Base-by-base conservation (phyloP, 2,329 filamentous ascomycete genomes). In the Boeremia exigua region DNA sequence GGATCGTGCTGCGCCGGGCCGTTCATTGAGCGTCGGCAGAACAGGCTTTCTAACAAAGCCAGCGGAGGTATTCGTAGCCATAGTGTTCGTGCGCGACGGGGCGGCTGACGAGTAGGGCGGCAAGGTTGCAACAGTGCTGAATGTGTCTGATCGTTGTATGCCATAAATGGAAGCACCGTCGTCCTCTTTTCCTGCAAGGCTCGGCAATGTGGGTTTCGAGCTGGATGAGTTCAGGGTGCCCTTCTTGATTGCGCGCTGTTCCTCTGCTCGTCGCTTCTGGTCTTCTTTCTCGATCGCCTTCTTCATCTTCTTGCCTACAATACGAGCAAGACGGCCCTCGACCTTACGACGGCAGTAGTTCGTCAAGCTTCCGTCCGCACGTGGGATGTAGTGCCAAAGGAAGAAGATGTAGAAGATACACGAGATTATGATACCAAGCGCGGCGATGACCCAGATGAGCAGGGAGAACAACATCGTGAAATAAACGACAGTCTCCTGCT, bases 271-370 rank as follows among this genome's bases (percentile, higher is more conserved):
- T 73, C 77, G 73, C 72, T 80, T 75, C 49, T 76, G 77, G 50
- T 86, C 87, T 48, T 95, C 89, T 66, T 92, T 92, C 47, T 88
- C 89, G 25, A 98, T 78, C 0, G 92, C 94, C 74, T 92, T 93
- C 77, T 95, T 92, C 67, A 96, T 90, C 78, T 95, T 97, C 67
- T 82, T 84, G 50, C 87, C 87, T 4, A 98, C 93, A 62, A 98
- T 95, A 64, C 87, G 87, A 70, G 89, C 89, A 63, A 99, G 82
- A 63, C 92, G 84, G 67, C 86, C 88, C 77, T 96, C 96, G 73
- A 96, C 88, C 79, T 98, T 98, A 40, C 92, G 88, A 59, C 91
- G 89, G 73, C 95, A 98, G 78, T 96, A 99, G 25, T 88, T 87
- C 5, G 86, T 86, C 28, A 99, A 82, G 7, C 90, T 88, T 6